These are phyloP conservation scores for Eutrema japonicum DNA, from an alignment of 345 rosid species.

Conservation along the genomic window DNA sequence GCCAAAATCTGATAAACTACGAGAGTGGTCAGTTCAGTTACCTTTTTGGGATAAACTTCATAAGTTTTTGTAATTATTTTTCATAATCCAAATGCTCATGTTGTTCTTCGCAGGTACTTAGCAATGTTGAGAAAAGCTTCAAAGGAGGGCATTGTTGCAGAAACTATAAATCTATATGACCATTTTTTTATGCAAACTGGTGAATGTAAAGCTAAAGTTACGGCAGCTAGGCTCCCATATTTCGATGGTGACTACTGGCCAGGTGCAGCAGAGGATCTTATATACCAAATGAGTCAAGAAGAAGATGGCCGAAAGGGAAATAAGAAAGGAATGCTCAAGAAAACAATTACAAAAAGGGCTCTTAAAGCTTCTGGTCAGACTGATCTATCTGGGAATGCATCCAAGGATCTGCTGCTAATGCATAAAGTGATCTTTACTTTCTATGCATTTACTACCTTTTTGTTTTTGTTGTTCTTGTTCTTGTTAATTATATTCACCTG, in stretches of 20 bases:
- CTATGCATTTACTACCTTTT: constrained; percentile 4
- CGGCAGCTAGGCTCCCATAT: constrained; percentile 98
- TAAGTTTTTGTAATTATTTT: constrained; percentile 21
- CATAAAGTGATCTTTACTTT: constrained; percentile 68
- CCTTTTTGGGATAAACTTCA: constrained; percentile 11
- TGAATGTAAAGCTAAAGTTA: constrained; percentile 90
- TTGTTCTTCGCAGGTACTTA: constrained; percentile 68
- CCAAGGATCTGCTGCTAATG: constrained; percentile 96
- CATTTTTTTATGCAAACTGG: constrained; percentile 88
- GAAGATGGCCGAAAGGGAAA: constrained; percentile 95
- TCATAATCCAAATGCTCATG: constrained; percentile 32
- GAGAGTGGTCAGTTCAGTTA: constrained; percentile 81
- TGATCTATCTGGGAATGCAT: constrained; percentile 91
- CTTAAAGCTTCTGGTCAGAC: constrained; percentile 97
- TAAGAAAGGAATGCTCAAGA: constrained; percentile 86
- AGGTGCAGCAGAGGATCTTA: constrained; percentile 98
- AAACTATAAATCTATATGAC: constrained; percentile 84
- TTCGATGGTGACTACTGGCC: constrained; percentile 99
- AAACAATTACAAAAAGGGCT: constrained; percentile 93
- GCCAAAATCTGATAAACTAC: constrained; percentile 96
- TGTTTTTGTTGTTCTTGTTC: neutral
- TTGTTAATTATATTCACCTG: constrained; percentile 5
- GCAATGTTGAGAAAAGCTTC: constrained; percentile 88
- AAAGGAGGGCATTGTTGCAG: constrained; percentile 86
- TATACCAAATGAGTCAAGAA: constrained; percentile 91